phyloP scores from a whole-genome alignment of 2,329 filamentous ascomycete species.

The Emericellopsis atlantica region DNA sequence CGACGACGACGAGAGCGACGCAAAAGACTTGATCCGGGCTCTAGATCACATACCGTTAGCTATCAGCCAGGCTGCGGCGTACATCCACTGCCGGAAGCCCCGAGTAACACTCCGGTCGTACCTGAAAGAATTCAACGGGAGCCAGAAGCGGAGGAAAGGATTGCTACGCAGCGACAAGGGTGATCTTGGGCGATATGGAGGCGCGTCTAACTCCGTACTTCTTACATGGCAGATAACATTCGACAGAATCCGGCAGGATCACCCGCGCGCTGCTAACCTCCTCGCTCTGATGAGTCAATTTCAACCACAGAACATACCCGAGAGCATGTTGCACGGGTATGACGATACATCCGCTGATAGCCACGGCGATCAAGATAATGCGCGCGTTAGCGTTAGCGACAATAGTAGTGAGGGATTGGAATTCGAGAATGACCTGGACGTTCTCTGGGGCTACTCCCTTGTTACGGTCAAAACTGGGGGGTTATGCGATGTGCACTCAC shows the following conservation, averaged over 20 bases:
- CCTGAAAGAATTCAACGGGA: slow-evolving; percentile 17
- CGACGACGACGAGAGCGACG: slow-evolving; percentile 2
- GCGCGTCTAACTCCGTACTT: slow-evolving; percentile 11
- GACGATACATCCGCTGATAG: background rate
- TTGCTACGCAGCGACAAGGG: slow-evolving; percentile 8
- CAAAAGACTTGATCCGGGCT: slow-evolving; percentile 9
- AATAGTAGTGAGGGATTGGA: background rate
- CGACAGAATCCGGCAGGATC: slow-evolving; percentile 16
- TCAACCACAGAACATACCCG: slow-evolving; percentile 25
- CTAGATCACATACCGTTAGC: slow-evolving; percentile 19
- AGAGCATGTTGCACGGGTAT: slow-evolving; percentile 8
- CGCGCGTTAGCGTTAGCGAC: background rate
- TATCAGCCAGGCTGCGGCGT: slow-evolving; percentile 19
- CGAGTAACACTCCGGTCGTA: slow-evolving; percentile 21
- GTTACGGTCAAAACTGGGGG: slow-evolving; percentile 1
- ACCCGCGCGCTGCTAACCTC: slow-evolving; percentile 22
- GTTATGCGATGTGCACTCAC: slow-evolving; percentile 8
- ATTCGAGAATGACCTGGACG: slow-evolving; percentile 6
- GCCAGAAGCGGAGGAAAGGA: slow-evolving; percentile 6
- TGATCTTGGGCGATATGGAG: slow-evolving; percentile 5
- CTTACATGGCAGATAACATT: slow-evolving; percentile 16
- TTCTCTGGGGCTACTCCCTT: slow-evolving; percentile 8
- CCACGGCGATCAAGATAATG: background rate
- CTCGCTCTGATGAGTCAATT: slow-evolving; percentile 33
- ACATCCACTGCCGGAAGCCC: slow-evolving; percentile 13